Percentiles rank a stretch among this genome's conserved stretches.
phyloP scores from a whole-genome alignment of 2,329 filamentous ascomycete genomes.

The Colletotrichum tropicale region DNA sequence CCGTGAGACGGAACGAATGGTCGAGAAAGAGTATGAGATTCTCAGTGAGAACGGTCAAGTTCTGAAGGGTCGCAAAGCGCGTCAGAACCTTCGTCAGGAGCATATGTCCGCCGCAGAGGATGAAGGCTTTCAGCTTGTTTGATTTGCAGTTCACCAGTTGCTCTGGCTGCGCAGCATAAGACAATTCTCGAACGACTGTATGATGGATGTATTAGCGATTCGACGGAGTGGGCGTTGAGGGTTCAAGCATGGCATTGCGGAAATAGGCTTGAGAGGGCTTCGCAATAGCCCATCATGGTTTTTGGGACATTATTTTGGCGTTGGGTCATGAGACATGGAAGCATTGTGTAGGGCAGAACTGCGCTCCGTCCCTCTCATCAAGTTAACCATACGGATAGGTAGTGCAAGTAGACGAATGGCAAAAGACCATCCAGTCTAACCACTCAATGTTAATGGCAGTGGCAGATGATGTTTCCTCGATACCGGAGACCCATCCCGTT shows the following conservation, averaged over 20 bases:
- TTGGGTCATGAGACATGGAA: background rate
- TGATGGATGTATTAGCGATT: background rate
- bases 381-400: background rate
- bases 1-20: constrained; percentile 46
- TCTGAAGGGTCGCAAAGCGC: constrained; percentile 47
- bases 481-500: background rate
- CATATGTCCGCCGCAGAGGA: constrained; percentile 30
- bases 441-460: background rate
- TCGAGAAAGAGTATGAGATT: constrained; percentile 54
- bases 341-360: background rate
- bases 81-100: constrained; percentile 41
- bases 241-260: background rate
- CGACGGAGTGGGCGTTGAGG: background rate
- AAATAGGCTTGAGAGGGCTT: background rate
- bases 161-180: background rate
- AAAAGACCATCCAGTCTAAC: background rate
- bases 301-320: background rate
- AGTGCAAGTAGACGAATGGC: background rate
- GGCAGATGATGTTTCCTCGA: background rate
- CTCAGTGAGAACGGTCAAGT: constrained; percentile 49
- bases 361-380: background rate
- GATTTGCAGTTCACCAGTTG: background rate
- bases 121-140: constrained; percentile 47
- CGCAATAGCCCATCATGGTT: background rate
- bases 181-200: background rate